Conservation (phyloP, 2,329 filamentous ascomycete species). For the Colletotrichum godetiae region DNA sequence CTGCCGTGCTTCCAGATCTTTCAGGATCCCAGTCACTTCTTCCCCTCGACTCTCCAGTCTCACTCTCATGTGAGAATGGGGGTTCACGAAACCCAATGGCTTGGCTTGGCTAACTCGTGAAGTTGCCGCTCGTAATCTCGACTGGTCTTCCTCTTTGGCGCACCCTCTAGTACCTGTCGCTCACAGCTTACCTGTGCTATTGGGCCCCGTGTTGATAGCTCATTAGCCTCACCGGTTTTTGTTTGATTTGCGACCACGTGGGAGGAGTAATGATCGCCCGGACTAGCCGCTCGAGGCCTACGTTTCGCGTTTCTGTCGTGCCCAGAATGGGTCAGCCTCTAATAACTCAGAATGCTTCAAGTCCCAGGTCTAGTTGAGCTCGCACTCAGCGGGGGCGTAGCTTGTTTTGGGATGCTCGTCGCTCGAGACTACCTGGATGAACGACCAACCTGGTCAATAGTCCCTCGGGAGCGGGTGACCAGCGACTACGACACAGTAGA, state of each 20-base stretch:
- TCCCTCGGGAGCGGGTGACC: background rate
- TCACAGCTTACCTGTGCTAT: background rate
- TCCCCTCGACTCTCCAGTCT: background rate
- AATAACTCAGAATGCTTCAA: background rate
- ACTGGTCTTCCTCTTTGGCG: background rate
- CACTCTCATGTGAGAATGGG: background rate
- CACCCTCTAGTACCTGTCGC: background rate
- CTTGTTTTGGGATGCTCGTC: background rate
- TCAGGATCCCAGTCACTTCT: constrained; percentile 18
- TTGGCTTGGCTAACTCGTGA: constrained; percentile 17
- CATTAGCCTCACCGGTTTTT: background rate
- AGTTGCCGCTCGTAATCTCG: constrained; percentile 27
- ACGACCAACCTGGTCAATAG: background rate
- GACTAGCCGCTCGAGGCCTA: background rate
- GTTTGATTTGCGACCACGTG: constrained; percentile 28
- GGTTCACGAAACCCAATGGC: constrained; percentile 3
- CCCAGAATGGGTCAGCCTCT: background rate
- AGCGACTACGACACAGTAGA: constrained; percentile 15
- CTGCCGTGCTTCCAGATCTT: constrained; percentile 34
- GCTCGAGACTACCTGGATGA: background rate
- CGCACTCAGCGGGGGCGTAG: background rate
- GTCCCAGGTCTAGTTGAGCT: background rate
- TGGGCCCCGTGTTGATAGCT: constrained; percentile 4
- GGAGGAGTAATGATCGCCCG: constrained; percentile 5
- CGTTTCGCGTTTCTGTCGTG: background rate